phyloP scores from a whole-genome alignment of 1,139 yeast genomes.

The Sugiyamaella neomexicana region DNA sequence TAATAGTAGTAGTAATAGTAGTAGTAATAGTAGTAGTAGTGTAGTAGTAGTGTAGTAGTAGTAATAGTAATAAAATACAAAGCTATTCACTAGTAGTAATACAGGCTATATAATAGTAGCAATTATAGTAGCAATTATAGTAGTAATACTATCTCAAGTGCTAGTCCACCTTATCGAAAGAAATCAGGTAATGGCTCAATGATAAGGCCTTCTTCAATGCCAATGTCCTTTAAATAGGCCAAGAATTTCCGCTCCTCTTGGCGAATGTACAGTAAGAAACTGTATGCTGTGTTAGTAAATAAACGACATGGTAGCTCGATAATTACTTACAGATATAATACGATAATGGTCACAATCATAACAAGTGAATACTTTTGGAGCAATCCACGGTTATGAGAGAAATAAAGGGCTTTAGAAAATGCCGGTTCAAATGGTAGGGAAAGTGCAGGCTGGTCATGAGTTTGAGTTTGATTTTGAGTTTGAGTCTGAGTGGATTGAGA shows the following conservation, averaged over 20 bases:
- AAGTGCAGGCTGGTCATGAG: background rate
- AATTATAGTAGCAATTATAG: too few species aligned
- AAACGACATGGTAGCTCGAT: background rate
- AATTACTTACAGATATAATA: slow-evolving; percentile 6
- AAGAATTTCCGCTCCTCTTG: slow-evolving; percentile 14
- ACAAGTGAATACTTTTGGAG: background rate
- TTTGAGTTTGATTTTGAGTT: too few species aligned
- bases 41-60: too few species aligned
- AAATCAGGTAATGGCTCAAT: slow-evolving; percentile 18
- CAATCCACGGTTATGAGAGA: background rate
- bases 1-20: too few species aligned
- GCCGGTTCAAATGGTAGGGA: background rate
- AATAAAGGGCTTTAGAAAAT: background rate
- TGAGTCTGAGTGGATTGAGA: slow-evolving; percentile 12
- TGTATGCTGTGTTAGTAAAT: slow-evolving; percentile 7
- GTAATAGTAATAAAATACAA: too few species aligned
- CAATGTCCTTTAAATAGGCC: slow-evolving; percentile 8
- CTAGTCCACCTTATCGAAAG: background rate
- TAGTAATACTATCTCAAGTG: too few species aligned
- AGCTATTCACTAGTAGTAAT: too few species aligned
- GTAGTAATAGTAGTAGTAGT: too few species aligned
- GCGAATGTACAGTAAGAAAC: slow-evolving; percentile 14
- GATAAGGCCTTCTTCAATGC: slow-evolving; percentile 16
- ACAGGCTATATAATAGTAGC: too few species aligned
- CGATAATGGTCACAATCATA: background rate